Conservation (phyloP, 2,329 filamentous ascomycete species). For the Orbilia oligospora region DNA sequence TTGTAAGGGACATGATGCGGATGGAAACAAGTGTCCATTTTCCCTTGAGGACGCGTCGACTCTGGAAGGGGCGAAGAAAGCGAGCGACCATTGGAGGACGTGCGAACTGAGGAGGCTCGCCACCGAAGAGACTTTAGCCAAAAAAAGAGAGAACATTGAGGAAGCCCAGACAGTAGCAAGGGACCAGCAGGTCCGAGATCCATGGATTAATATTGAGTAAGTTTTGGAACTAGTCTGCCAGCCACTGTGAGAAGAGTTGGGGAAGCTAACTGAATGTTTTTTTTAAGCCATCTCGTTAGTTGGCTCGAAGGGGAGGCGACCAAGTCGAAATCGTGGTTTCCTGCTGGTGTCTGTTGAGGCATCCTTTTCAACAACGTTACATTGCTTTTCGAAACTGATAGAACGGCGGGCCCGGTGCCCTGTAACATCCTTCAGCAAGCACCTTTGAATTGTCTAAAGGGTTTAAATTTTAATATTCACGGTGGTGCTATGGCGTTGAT, state of each 20-base stretch:
- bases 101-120: constrained; percentile 46
- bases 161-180: constrained; percentile 45
- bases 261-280: constrained; percentile 15
- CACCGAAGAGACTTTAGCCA: constrained; percentile 45
- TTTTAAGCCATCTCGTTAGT: constrained; percentile 51
- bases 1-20: constrained; percentile 43
- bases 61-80: constrained; percentile 52
- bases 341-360: constrained; percentile 47
- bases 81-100: constrained; percentile 52
- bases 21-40: constrained; percentile 37
- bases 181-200: constrained; percentile 55
- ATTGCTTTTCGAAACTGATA: constrained; percentile 21
- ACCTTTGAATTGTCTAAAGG: not conserved
- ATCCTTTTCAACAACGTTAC: not conserved
- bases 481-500: constrained; percentile 47
- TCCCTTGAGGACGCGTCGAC: constrained; percentile 40
- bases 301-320: constrained; percentile 52
- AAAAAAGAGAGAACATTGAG: constrained; percentile 55
- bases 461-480: not conserved
- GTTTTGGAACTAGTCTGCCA: not conserved
- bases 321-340: constrained; percentile 56
- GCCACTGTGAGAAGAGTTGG: not conserved
- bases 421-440: not conserved
- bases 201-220: constrained; percentile 60
- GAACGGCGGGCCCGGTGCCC: constrained; percentile 19